Evolutionary conservation across 2,329 filamentous ascomycete genomes (phyloP).

Genomic region (Meredithiella fracta): DNA sequence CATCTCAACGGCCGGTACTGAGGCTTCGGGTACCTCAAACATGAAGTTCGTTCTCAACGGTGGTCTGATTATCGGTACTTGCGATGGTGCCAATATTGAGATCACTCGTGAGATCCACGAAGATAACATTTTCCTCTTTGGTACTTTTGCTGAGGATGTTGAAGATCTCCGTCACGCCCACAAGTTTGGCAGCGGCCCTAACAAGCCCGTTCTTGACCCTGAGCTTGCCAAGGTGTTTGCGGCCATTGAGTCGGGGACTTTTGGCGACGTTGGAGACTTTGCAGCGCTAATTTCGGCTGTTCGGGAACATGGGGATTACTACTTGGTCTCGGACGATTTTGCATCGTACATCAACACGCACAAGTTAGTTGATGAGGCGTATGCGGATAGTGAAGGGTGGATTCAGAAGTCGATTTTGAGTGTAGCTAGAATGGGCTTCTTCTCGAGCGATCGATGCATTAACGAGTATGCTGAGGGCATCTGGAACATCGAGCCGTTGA

Average conservation of each 20-base stretch:
- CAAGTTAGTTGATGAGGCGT: conserved; percentile 75
- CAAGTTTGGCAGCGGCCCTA: conserved; percentile 59
- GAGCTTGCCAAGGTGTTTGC: conserved; percentile 69
- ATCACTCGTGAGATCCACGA: conserved; percentile 95
- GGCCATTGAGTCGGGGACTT: conserved; percentile 61
- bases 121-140: conserved; percentile 96
- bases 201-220: conserved; percentile 40
- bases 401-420: conserved; percentile 74
- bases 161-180: conserved; percentile 87
- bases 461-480: conserved; percentile 94
- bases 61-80: conserved; percentile 92
- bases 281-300: conserved; percentile 71
- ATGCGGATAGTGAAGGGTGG: conserved; percentile 86
- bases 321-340: conserved; percentile 95
- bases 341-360: conserved; percentile 88
- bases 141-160: conserved; percentile 87
- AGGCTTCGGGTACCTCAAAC: conserved; percentile 80
- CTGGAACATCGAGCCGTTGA: conserved; percentile 84
- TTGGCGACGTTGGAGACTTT: conserved; percentile 67
- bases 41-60: conserved; percentile 99
- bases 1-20: conserved; percentile 93
- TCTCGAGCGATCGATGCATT: conserved; percentile 86
- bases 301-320: conserved; percentile 88
- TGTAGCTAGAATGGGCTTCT: conserved; percentile 93
- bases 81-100: conserved; percentile 95